Evolutionary conservation across 2,329 filamentous ascomycete species (phyloP).

Genomic region (Fusarium sp.): DNA sequence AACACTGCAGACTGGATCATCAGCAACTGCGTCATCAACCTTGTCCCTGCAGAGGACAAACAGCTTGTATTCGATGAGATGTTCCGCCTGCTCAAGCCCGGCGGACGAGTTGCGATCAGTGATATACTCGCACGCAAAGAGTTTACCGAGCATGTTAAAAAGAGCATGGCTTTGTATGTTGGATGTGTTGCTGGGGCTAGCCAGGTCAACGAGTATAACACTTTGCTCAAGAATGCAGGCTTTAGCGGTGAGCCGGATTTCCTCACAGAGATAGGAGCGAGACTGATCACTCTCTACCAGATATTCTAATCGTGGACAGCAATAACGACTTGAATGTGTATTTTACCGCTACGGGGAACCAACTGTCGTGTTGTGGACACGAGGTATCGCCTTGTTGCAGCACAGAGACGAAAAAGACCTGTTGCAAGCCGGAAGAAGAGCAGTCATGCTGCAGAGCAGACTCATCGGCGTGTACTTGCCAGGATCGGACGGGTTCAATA

Average conservation of each 20-base stretch:
- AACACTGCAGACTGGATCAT: background rate
- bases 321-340: conserved; percentile 4
- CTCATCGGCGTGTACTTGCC: background rate
- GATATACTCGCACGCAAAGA: conserved; percentile 64
- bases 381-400: background rate
- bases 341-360: background rate
- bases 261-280: accelerated
- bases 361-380: background rate
- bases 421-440: background rate
- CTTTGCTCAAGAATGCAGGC: conserved; percentile 59
- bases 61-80: conserved; percentile 65
- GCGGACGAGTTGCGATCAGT: conserved; percentile 66
- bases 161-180: conserved; percentile 63
- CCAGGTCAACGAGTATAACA: conserved; percentile 59
- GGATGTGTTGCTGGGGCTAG: conserved; percentile 69
- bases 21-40: conserved; percentile 58
- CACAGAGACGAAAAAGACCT: background rate
- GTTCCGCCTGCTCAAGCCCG: conserved; percentile 63
- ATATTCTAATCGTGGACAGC: background rate
- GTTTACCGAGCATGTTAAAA: conserved; percentile 58
- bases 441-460: background rate
- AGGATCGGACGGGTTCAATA: background rate
- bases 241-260: conserved; percentile 53
- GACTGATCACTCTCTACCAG: background rate
- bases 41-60: conserved; percentile 64